These are phyloP conservation scores for Sparassis latifolia DNA, from an alignment of 1,284 basidiomycete genomes.

Conservation along the genomic window DNA sequence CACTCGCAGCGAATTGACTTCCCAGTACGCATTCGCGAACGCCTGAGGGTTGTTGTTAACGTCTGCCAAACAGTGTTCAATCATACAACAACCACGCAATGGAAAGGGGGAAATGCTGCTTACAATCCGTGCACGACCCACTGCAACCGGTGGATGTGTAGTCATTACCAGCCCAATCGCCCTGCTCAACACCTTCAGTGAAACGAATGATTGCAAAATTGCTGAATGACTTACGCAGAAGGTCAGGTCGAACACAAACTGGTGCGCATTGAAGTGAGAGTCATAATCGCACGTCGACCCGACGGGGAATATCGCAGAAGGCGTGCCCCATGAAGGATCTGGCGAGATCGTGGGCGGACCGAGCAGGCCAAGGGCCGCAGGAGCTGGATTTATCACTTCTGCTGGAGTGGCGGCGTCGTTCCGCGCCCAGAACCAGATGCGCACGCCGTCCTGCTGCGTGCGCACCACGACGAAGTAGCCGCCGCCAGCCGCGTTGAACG, in stretches of 20 bases:
- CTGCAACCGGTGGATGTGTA: conserved; percentile 28
- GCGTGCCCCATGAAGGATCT: conserved; percentile 34
- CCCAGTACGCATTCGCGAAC: conserved; percentile 59
- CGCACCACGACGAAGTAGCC: conserved; percentile 45
- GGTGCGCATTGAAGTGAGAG: conserved; percentile 41
- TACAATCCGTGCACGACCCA: conserved; percentile 34
- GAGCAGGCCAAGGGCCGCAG: conserved; percentile 1
- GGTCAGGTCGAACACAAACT: conserved; percentile 46
- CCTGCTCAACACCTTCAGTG: conserved; percentile 24
- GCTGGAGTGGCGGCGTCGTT: conserved; percentile 31
- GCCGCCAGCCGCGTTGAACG: conserved; percentile 45
- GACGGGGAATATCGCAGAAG: conserved; percentile 45
- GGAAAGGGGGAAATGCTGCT: conserved; percentile 15
- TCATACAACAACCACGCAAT: neutral
- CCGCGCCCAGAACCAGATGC: conserved; percentile 51
- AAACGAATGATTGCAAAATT: neutral
- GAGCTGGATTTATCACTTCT: conserved; percentile 24
- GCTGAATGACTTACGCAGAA: conserved; percentile 37
- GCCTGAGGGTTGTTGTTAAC: conserved; percentile 47
- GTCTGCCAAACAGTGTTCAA: conserved; percentile 24
- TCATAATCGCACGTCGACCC: conserved; percentile 33
- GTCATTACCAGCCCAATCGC: conserved; percentile 43
- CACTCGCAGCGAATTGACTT: conserved; percentile 49
- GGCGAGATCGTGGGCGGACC: conserved; percentile 22
- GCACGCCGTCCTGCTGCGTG: conserved; percentile 31